Base-by-base conservation (phyloP, 495 filamentous ascomycete species). In the Neurospora sp. region DNA sequence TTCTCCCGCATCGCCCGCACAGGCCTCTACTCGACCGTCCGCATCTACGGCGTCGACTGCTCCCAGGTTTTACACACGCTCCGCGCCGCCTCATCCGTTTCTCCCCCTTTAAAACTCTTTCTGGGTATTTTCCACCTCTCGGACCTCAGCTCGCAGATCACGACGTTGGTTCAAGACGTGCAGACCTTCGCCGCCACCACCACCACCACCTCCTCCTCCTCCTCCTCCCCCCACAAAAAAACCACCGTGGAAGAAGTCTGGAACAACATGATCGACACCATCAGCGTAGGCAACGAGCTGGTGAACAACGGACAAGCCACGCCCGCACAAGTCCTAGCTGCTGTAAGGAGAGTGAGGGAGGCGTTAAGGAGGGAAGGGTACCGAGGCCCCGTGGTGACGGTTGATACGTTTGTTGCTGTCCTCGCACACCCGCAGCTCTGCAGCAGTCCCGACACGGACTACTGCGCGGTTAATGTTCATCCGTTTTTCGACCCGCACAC, bases 21-120 rank as follows among this genome's bases (percentile, higher is more conserved):
- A 16, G 81, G 80, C 5, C 77, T 78, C 8, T 93, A 89, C 81
- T 79, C 84, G 14, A 79, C 89, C 38, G 80, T 97, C 70, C 91
- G 94, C 70, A 86, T 94, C 76, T 97, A 97, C 79, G 94, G 93
- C 42, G 87, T 88, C 40, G 92, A 93, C 79, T 96, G 94, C 81
- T 83, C 91, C 76, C 91, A 94, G 77, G 84, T 93, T 14, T 74
- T 82, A 2, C 87, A 83, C 12, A 89, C 92, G 6, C 79, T 90
- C 6, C 77, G 82, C 8, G 90, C 90, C 3, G 91, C 88, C 3
- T 86, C 87, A 37, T 77, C 82, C 7, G 83, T 87, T 42, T 66
- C 53, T 4, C 27, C 53, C 0, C 85, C 85, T 39, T 86, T 91
- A 74, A 89, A 89, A 75, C 80, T 97, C 71, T 91, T 97, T 76